Base-by-base conservation (phyloP, 257 asterid genomes). In the Phtheirospermum japonicum region DNA sequence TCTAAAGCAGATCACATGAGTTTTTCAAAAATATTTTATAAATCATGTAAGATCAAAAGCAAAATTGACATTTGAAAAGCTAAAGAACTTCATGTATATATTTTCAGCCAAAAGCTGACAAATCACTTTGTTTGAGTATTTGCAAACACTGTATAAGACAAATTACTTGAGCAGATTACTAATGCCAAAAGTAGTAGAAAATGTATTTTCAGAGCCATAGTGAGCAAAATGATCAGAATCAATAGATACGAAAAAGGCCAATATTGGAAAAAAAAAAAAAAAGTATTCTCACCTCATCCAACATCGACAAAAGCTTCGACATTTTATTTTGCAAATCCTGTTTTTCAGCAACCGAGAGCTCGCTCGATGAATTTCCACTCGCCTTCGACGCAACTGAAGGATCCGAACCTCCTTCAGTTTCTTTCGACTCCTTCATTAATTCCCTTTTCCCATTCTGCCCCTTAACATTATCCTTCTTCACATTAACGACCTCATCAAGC, bases 401-500 rank as follows among this genome's bases (percentile, higher is more conserved):
- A 62, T 82, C 81, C 0, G 83, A 70, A 64, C 57, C 62, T 53
- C 79, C 80, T 48, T 75, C 76, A 17, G 7, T 67, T 33, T 82
- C 81, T 63, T 60, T 80, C 32, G 74, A 57, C 40, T 77, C 84
- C 48, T 63, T 79, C 54, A n/a, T 57, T 42, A 23, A 43, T 55
- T 69, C 86, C 26, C 73, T 82, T 59, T 71, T 73, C 0, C 55
- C 57, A 31, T 50, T 66, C 31, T 79, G 82, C 68, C 73, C 85
- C 87, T 65, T 82, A 37, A 82, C 70, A 30, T 87, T 86, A 23
- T 42, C 49, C 55, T 76, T 82, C 65, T 76, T 79, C 48, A 90
- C 95, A 73, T 82, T 85, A 50, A 85, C 96, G 70, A 86, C 91
- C 73, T 90, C 95, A 63, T 85, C 95, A 11, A 88, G 91, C 68